These are phyloP conservation scores for Kodamaea sagamina DNA, from an alignment of 805 yeast species.

Conservation along the genomic window DNA sequence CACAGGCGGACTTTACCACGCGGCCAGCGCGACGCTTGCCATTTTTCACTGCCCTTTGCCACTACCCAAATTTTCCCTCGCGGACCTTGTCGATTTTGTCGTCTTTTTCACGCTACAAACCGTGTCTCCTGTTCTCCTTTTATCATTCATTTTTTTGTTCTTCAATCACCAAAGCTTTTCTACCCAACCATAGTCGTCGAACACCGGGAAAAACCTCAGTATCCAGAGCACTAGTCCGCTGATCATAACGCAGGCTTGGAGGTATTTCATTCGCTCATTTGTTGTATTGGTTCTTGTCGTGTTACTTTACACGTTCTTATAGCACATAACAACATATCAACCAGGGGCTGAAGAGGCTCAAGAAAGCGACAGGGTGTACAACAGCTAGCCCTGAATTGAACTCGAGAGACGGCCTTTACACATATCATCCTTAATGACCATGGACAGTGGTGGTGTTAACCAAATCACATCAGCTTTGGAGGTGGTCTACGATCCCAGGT, in stretches of 20 bases:
- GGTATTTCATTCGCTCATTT: constrained; percentile 2
- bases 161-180: background rate
- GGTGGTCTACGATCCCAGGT: constrained; percentile 65
- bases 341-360: constrained; percentile 2
- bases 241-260: background rate
- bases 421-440: constrained; percentile 27
- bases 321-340: background rate
- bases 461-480: constrained; percentile 80
- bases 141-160: constrained; percentile 5
- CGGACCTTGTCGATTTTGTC: background rate
- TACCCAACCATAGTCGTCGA: background rate
- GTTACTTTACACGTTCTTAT: constrained; percentile 1
- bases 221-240: background rate
- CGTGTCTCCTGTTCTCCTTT: constrained; percentile 1
- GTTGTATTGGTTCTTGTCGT: background rate
- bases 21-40: background rate
- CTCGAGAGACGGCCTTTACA: background rate
- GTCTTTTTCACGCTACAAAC: constrained; percentile 6
- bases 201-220: constrained; percentile 2
- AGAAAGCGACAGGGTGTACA: background rate
- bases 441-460: constrained; percentile 67
- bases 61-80: background rate
- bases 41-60: background rate
- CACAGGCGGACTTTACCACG: too few relatives aligned
- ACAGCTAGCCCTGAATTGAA: background rate